A percentile compares a stretch with the other conserved stretches of the same genome.
phyloP scores from a whole-genome alignment of 345 rosid species.

The Salix udensis region DNA sequence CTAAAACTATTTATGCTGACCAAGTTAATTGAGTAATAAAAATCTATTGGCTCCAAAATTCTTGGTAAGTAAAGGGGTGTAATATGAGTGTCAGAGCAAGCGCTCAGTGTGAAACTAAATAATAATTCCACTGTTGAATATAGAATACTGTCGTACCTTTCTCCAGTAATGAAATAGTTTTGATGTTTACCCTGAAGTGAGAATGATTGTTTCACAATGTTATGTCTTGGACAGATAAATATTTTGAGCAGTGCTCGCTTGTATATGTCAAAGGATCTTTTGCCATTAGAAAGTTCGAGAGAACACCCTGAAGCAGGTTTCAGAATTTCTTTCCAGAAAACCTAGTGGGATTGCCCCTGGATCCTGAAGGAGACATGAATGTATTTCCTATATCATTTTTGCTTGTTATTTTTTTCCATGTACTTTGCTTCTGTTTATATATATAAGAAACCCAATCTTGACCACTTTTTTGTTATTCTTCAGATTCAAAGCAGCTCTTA shows the following conservation, averaged over 20 bases:
- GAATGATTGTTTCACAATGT: constrained; percentile 17
- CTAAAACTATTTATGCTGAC: no score
- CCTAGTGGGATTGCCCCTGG: constrained; percentile 70
- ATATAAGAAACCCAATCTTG: neutral
- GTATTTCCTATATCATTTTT: constrained; percentile 23
- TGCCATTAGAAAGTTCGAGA: constrained; percentile 83
- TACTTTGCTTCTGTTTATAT: constrained; percentile 3
- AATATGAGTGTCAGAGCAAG: neutral
- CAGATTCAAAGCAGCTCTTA: constrained; percentile 79
- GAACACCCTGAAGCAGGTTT: constrained; percentile 76
- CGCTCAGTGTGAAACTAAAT: neutral
- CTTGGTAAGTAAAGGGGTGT: neutral
- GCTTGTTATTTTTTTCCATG: neutral
- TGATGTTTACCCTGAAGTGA: constrained; percentile 5
- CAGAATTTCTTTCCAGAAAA: constrained; percentile 75
- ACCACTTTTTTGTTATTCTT: constrained; percentile 12
- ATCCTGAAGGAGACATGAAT: constrained; percentile 90
- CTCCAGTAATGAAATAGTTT: neutral
- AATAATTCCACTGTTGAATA: neutral
- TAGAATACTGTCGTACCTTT: neutral
- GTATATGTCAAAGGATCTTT: constrained; percentile 72
- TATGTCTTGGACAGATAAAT: constrained; percentile 51
- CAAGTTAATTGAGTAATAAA: neutral
- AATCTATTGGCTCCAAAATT: neutral
- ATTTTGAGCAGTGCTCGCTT: constrained; percentile 74